Evolutionary conservation across 2,329 filamentous ascomycete species (phyloP).

Genomic region (Cadophora gregata): DNA sequence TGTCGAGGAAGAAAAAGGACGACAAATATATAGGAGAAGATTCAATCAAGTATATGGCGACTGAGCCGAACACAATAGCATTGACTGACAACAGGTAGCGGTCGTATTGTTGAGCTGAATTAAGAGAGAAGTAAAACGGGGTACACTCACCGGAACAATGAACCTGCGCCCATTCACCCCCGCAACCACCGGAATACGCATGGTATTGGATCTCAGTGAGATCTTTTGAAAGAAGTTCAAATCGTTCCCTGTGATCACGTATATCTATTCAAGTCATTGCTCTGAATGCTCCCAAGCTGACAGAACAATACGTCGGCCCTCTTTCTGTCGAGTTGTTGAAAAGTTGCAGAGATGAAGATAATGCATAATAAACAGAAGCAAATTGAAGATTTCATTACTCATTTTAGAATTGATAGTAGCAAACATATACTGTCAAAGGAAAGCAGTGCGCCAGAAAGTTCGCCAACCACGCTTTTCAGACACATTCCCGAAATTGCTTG

Average conservation of each 20-base stretch:
- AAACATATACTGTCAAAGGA: background rate
- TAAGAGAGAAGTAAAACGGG: background rate
- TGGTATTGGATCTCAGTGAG: background rate
- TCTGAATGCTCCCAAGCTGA: background rate
- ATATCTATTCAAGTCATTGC: background rate
- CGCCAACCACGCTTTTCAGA: background rate
- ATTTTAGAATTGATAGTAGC: no score
- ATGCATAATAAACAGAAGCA: background rate
- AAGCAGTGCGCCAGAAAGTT: background rate
- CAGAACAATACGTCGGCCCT: background rate
- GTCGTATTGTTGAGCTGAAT: background rate
- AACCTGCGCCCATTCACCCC: no score
- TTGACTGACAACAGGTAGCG: slow-evolving; percentile 3
- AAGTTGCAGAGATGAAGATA: background rate
- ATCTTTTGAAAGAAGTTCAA: background rate
- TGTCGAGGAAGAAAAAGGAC: background rate
- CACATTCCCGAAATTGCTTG: background rate
- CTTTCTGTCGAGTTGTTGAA: background rate
- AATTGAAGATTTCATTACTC: no score
- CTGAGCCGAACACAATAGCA: background rate
- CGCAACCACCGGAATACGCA: background rate
- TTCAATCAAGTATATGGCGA: background rate
- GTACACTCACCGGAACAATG: no score
- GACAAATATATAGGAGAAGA: background rate
- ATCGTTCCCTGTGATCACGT: background rate